Percentiles rank a stretch among this genome's conserved stretches.
Evolutionary conservation across 345 rosid species (phyloP).

Genomic region (Salix udensis): DNA sequence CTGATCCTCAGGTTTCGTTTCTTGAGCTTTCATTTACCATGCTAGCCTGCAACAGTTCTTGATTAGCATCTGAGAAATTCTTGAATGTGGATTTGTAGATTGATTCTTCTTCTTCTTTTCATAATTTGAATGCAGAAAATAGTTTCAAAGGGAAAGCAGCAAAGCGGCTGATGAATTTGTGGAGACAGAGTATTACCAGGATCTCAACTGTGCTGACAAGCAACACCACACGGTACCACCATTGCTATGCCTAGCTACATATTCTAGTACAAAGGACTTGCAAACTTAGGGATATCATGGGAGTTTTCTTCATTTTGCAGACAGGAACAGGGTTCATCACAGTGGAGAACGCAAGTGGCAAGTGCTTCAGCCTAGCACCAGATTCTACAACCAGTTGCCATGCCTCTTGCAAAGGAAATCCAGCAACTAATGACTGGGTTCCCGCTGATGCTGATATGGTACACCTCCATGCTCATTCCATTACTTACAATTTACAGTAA

Average conservation of each 20-base stretch:
- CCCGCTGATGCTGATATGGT: constrained; percentile 44
- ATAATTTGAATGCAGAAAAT: constrained; percentile 31
- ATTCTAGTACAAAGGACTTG: no score
- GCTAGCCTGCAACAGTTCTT: no score
- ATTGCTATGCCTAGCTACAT: no score
- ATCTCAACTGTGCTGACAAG: constrained; percentile 55
- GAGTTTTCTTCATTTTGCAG: constrained; percentile 25
- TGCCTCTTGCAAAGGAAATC: constrained; percentile 54
- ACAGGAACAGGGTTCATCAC: constrained; percentile 72
- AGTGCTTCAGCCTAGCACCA: constrained; percentile 33
- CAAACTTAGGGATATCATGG: not conserved
- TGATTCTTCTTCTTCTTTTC: not conserved
- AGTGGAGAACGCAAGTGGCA: constrained; percentile 29
- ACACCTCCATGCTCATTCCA: not conserved
- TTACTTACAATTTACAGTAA: not conserved
- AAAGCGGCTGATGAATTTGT: constrained; percentile 47
- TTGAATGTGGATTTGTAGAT: not conserved
- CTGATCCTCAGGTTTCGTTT: constrained; percentile 34
- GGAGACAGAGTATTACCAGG: constrained; percentile 63
- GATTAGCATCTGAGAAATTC: no score
- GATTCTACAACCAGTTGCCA: constrained; percentile 30
- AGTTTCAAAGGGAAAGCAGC: constrained; percentile 21
- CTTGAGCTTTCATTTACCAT: no score
- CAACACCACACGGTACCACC: constrained; percentile 54
- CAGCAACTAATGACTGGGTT: constrained; percentile 72